Percentiles rank a stretch among this genome's conserved stretches.
These are phyloP conservation scores for Beauveria australis DNA, from an alignment of 2,329 filamentous ascomycete genomes.

Conservation along the genomic window DNA sequence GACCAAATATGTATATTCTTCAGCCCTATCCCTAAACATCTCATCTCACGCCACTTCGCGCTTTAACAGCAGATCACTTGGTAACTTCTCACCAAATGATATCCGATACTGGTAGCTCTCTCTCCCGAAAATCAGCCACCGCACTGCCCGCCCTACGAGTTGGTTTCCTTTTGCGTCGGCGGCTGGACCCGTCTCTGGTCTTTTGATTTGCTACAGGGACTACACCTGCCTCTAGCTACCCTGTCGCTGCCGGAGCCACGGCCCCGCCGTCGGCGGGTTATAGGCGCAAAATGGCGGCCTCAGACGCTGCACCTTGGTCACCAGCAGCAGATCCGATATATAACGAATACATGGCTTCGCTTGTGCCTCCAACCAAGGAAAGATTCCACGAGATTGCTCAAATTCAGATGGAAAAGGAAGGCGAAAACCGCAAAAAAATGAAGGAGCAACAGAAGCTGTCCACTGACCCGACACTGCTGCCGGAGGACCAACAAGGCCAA, in stretches of 20 bases:
- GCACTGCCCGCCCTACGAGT: neutral
- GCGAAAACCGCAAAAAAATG: constrained; percentile 33
- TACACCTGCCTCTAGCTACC: neutral
- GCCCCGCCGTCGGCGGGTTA: constrained; percentile 5
- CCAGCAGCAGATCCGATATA: neutral
- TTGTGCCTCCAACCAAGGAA: constrained; percentile 37
- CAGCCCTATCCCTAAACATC: neutral
- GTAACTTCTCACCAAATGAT: neutral
- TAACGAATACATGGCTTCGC: constrained; percentile 42
- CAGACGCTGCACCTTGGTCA: constrained; percentile 14
- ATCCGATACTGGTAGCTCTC: neutral
- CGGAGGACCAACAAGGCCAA: constrained; percentile 16
- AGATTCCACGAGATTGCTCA: constrained; percentile 40
- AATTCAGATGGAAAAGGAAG: constrained; percentile 40
- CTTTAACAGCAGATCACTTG: neutral
- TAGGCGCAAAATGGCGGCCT: constrained; percentile 5
- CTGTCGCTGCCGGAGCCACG: neutral
- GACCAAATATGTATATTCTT: neutral
- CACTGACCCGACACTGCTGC: constrained; percentile 15
- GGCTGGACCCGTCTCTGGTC: neutral
- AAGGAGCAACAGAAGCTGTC: constrained; percentile 29
- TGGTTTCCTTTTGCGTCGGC: neutral
- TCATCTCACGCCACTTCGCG: neutral
- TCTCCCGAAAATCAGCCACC: neutral
- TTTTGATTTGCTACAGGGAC: neutral